These are phyloP conservation scores for Talaromyces stipitatus DNA, from an alignment of 495 filamentous ascomycete genomes.

Conservation along the genomic window DNA sequence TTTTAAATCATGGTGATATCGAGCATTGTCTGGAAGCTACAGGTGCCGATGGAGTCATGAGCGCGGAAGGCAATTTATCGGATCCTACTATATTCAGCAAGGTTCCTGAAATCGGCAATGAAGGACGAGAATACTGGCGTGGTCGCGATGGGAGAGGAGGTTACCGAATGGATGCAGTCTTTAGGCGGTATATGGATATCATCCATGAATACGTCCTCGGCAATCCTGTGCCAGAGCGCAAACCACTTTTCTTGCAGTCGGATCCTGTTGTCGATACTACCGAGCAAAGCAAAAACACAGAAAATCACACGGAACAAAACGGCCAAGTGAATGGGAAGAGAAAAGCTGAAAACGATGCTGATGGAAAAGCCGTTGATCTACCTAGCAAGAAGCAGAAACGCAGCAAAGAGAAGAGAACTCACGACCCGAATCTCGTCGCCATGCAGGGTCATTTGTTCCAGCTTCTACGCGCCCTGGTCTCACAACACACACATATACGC, in stretches of 20 bases:
- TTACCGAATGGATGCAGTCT: conserved; percentile 80
- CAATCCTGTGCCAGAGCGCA: conserved; percentile 49
- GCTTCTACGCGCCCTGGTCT: conserved; percentile 73
- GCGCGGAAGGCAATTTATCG: conserved; percentile 85
- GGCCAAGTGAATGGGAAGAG: conserved; percentile 20
- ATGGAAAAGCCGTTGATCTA: conserved; percentile 24
- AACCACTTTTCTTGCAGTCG: conserved; percentile 67
- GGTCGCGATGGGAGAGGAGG: conserved; percentile 75
- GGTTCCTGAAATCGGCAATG: conserved; percentile 52
- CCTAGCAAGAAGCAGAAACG: conserved; percentile 58
- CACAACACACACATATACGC: conserved; percentile 69
- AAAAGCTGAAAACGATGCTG: conserved; percentile 25
- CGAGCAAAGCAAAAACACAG: background rate
- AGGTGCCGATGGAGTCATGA: conserved; percentile 90
- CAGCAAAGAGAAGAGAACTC: conserved; percentile 36
- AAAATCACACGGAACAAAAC: conserved; percentile 22
- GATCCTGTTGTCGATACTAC: conserved; percentile 29
- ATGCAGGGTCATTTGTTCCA: conserved; percentile 94
- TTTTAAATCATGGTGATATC: conserved; percentile 77
- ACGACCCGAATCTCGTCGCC: conserved; percentile 65
- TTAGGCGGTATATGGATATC: conserved; percentile 85
- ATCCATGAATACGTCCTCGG: conserved; percentile 68
- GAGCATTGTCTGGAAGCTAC: conserved; percentile 72
- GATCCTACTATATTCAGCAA: conserved; percentile 81
- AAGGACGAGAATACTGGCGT: conserved; percentile 76